phyloP scores from a whole-genome alignment of 192 early-diverging fungal species.

The Coemansia sp. region DNA sequence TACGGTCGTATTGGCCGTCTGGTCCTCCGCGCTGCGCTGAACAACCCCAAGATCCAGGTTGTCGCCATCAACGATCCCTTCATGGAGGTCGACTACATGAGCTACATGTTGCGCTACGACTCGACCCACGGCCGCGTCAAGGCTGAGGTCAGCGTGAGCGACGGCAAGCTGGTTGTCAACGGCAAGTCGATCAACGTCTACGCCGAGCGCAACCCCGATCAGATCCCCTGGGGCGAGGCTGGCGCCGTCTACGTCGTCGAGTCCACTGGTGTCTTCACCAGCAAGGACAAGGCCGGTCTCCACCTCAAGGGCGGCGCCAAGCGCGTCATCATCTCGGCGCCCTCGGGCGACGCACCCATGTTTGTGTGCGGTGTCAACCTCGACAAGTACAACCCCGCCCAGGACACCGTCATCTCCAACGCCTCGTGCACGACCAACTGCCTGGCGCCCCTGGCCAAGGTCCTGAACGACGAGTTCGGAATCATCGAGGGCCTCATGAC shows the following conservation, averaged over 20 bases:
- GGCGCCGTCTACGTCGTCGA: slow-evolving; percentile 94
- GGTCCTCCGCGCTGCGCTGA: slow-evolving; percentile 84
- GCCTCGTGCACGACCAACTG: slow-evolving; percentile 99
- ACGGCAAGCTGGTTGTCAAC: slow-evolving; percentile 89
- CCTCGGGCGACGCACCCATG: slow-evolving; percentile 96
- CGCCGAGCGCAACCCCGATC: slow-evolving; percentile 71
- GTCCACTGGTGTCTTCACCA: slow-evolving; percentile 98
- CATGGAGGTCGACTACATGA: slow-evolving; percentile 95
- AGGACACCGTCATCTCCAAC: slow-evolving; percentile 89
- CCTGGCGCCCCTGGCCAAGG: slow-evolving; percentile 95
- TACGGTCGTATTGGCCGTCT: slow-evolving; percentile 99
- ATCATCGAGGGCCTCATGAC: slow-evolving; percentile 98
- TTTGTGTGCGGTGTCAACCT: slow-evolving; percentile 98
- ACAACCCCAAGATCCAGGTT: slow-evolving; percentile 67
- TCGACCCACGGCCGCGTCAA: slow-evolving; percentile 96
- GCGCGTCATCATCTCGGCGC: slow-evolving; percentile 99
- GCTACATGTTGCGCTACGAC: slow-evolving; percentile 98
- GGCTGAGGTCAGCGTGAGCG: slow-evolving; percentile 72
- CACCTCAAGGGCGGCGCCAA: slow-evolving; percentile 94
- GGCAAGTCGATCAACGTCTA: slow-evolving; percentile 74
- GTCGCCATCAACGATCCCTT: slow-evolving; percentile 97
- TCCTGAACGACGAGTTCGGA: slow-evolving; percentile 93
- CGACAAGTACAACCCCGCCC: slow-evolving; percentile 79
- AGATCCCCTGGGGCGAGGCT: slow-evolving; percentile 83
- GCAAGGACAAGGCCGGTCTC: slow-evolving; percentile 74